Evolutionary conservation across 148 eudicot species (phyloP).

Genomic region (Diospyros lotus): DNA sequence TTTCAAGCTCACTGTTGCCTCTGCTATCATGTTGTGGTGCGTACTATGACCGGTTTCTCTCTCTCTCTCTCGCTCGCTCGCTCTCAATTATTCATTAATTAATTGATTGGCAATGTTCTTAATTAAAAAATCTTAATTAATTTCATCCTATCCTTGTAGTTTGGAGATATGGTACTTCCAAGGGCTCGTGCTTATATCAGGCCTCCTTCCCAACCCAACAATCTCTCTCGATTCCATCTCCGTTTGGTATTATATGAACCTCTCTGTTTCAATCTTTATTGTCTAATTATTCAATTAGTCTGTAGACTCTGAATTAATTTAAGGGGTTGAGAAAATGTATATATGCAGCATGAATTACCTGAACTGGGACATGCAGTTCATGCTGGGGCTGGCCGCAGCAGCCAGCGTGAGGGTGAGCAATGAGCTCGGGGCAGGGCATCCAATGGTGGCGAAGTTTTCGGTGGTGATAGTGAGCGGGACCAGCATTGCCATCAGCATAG

Average conservation of each 20-base stretch:
- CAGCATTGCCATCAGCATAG: conserved; percentile 39
- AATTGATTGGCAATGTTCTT: no score
- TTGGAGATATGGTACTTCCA: conserved; percentile 62
- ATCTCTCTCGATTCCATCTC: conserved; percentile 55
- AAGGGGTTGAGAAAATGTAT: no score
- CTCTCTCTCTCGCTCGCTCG: background rate
- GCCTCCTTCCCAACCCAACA: conserved; percentile 51
- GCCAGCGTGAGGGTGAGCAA: conserved; percentile 55
- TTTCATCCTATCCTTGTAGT: conserved; percentile 11
- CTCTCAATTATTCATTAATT: background rate
- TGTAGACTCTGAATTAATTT: no score
- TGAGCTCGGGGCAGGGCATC: conserved; percentile 51
- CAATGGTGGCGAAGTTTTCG: conserved; percentile 44
- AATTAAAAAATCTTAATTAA: background rate
- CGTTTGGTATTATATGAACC: conserved; percentile 32
- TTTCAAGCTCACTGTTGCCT: conserved; percentile 53
- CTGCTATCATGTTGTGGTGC: conserved; percentile 58
- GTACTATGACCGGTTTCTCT: background rate
- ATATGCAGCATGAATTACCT: conserved; percentile 42
- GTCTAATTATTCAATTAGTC: no score
- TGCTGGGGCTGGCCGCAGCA: conserved; percentile 49
- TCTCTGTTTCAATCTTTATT: background rate
- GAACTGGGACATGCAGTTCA: conserved; percentile 57
- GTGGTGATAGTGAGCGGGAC: conserved; percentile 42
- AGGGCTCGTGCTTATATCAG: conserved; percentile 63